These are phyloP conservation scores for Chenopodium suecicum DNA, from an alignment of 148 eudicot genomes.

Conservation along the genomic window DNA sequence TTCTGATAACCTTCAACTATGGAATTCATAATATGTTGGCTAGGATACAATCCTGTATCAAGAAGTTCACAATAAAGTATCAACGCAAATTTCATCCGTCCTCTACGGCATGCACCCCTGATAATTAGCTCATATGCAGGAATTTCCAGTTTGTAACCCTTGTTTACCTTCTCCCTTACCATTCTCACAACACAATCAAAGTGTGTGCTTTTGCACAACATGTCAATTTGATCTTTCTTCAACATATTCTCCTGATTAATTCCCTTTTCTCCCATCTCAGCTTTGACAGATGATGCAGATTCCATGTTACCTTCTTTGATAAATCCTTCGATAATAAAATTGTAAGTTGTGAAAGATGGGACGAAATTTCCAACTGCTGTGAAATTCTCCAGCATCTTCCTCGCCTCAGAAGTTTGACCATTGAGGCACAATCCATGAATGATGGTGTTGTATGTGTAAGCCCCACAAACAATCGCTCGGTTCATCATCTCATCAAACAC, in stretches of 20 bases:
- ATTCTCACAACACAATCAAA: constrained; percentile 49
- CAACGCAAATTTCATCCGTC: constrained; percentile 51
- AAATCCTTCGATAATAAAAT: constrained; percentile 58
- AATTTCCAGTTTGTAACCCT: constrained; percentile 50
- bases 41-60: constrained; percentile 53
- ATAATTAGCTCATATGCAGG: constrained; percentile 53
- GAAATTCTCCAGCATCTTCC: constrained; percentile 37
- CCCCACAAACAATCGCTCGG: constrained; percentile 38
- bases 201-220: constrained; percentile 47
- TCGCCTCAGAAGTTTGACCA: constrained; percentile 51
- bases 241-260: constrained; percentile 40
- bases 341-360: constrained; percentile 48
- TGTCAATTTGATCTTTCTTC: constrained; percentile 51
- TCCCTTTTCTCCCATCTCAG: constrained; percentile 53
- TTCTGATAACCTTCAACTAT: constrained; percentile 45
- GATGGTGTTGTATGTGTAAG: constrained; percentile 49
- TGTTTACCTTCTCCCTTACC: constrained; percentile 38
- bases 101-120: constrained; percentile 51
- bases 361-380: constrained; percentile 33
- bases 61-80: constrained; percentile 46
- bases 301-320: constrained; percentile 42
- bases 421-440: constrained; percentile 53
- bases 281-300: constrained; percentile 53
- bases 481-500: constrained; percentile 46
- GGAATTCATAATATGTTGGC: constrained; percentile 44